Evolutionary conservation across 2,329 filamentous ascomycete species (phyloP), one percentile per base, ranked within the genome.

Genomic region (Tolypocladium endophyticum): DNA sequence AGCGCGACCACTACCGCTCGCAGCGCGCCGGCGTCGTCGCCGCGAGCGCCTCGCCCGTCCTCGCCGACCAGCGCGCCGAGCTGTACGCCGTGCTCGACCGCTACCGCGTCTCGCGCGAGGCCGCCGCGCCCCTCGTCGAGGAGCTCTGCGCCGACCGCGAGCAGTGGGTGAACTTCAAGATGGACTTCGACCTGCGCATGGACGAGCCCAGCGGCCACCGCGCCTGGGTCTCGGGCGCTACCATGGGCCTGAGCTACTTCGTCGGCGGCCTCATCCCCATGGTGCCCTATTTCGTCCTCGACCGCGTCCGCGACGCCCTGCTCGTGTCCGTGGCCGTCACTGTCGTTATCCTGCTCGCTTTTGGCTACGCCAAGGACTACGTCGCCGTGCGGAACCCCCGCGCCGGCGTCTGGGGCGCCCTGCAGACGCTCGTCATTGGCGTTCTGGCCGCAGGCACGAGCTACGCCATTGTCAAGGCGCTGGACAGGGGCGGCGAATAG

Each of bases 251-350:
- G 20, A 86, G 86, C 41, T 90, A 90, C 70, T 85, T 90, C 58
- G 71, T 89, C 28, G 87, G 87, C 25, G 87, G 87, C 0, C 76
- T 89, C 58, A 80, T 90, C n/a, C 87, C 87, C 18, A 79, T 90
- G 66, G 72, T 88, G 50, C 87, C 87, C 0, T 90, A 90, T 73
- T 86, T 90, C 64, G 76, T 87, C 64, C 75, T 82, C 69, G 61
- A 65, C 18, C 69, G 70, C 28, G 74, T 81, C 9, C 69, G 70
- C 30, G 66, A 75, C n/a, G 81, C 79, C 0, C 73, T 92, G 57
- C 77, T 80, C 41, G 81, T 83, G 61, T 87, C 83, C 30, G 77
- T 87, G 33, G 77, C 69, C 5, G 78, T 88, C 58, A 88, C 87
- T 67, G 78, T 83, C 16, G 67, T 85, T 9, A 81, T 84, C 1